A percentile compares a stretch with the other conserved stretches of the same genome.
These are phyloP conservation scores for Sporothrix brunneoviolacea DNA, from an alignment of 2,329 filamentous ascomycete genomes.

Conservation along the genomic window DNA sequence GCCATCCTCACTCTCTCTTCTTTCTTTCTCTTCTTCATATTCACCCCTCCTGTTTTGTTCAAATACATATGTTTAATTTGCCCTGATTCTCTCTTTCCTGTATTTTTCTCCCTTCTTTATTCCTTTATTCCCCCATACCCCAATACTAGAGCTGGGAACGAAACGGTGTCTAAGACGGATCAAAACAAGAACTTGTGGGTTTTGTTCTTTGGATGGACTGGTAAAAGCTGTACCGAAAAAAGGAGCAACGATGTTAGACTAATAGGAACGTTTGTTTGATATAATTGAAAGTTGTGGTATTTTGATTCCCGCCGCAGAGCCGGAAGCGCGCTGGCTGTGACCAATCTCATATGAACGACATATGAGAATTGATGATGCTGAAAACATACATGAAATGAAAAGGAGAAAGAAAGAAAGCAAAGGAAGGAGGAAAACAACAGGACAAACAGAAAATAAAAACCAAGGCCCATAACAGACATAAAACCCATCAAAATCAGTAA, in stretches of 20 bases:
- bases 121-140: constrained; percentile 6
- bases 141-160: constrained; percentile 11
- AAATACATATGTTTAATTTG: constrained; percentile 5
- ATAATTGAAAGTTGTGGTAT: neutral
- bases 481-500: neutral
- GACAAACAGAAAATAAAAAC: neutral
- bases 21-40: neutral
- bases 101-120: neutral
- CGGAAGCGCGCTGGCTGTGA: no score
- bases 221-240: neutral
- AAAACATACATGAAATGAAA: neutral
- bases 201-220: constrained; percentile 1
- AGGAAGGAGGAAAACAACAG: neutral
- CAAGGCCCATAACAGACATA: neutral
- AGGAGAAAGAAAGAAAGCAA: neutral
- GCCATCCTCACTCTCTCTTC: neutral
- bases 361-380: neutral
- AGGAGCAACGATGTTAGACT: constrained; percentile 7
- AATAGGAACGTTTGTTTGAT: neutral
- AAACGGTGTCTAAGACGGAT: constrained; percentile 7
- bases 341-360: neutral
- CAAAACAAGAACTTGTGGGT: neutral
- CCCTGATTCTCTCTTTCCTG: neutral
- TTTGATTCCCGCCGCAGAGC: neutral
- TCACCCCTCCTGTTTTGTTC: neutral